A percentile compares a stretch with the other conserved stretches of the same genome.
Evolutionary conservation across 495 filamentous ascomycete genomes (phyloP).

Genomic region (Tuber calosporum): DNA sequence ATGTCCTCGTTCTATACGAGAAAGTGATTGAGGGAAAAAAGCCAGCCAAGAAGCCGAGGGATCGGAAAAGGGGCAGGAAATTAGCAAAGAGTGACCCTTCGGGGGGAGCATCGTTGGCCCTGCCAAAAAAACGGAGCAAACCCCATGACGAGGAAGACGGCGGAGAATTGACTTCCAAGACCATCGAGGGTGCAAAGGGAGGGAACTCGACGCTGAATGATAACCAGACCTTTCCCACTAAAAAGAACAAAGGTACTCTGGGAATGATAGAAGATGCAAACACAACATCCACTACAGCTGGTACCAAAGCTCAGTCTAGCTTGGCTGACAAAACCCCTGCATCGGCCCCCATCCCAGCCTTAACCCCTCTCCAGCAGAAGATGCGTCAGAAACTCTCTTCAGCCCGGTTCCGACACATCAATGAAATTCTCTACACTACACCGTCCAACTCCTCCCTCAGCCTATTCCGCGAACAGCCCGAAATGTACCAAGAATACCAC

Average conservation of each 20-base stretch:
- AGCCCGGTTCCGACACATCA: slow-evolving; percentile 93
- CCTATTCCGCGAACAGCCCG: slow-evolving; percentile 71
- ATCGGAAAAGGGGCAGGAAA: slow-evolving; percentile 25
- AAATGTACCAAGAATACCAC: slow-evolving; percentile 92
- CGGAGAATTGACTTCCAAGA: slow-evolving; percentile 47
- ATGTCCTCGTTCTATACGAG: slow-evolving; percentile 70
- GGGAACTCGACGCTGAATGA: slow-evolving; percentile 18
- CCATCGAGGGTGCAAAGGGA: slow-evolving; percentile 43
- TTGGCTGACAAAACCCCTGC: slow-evolving; percentile 29
- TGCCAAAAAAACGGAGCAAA: slow-evolving; percentile 30
- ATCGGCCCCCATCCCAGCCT: slow-evolving; percentile 44
- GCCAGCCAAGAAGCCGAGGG: slow-evolving; percentile 24
- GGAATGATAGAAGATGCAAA: slow-evolving; percentile 35
- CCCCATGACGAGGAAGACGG: slow-evolving; percentile 33
- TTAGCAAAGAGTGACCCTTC: background rate
- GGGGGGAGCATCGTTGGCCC: background rate
- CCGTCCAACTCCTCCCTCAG: slow-evolving; percentile 69
- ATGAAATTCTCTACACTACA: slow-evolving; percentile 89
- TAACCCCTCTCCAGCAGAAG: slow-evolving; percentile 83
- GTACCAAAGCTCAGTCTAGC: slow-evolving; percentile 16
- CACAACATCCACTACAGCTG: slow-evolving; percentile 39
- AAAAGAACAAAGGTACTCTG: slow-evolving; percentile 42
- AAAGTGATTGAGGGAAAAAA: slow-evolving; percentile 62
- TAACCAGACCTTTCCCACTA: slow-evolving; percentile 14
- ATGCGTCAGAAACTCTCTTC: slow-evolving; percentile 91